Evolutionary conservation across 768 basidiomycete species (phyloP).

Genomic region (Tricholoma sp.): DNA sequence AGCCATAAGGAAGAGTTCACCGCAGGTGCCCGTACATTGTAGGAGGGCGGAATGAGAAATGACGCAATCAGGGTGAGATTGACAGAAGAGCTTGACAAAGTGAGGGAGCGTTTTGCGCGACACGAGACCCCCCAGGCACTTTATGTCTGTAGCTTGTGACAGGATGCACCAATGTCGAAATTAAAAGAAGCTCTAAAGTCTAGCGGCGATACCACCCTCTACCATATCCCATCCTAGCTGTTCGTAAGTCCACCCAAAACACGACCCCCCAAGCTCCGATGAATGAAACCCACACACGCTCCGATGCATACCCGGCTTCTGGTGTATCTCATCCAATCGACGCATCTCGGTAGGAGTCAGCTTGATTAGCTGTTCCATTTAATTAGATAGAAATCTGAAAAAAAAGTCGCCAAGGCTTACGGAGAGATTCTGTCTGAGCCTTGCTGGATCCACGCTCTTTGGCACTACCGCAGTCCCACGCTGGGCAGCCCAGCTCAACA

Average conservation of each 20-base stretch:
- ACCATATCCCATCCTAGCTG: conserved; percentile 32
- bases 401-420: conserved; percentile 13
- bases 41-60: no score
- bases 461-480: conserved; percentile 50
- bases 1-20: no score
- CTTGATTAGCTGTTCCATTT: conserved; percentile 24
- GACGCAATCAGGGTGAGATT: no score
- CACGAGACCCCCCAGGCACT: no score
- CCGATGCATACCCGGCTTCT: conserved; percentile 32
- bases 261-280: conserved; percentile 21
- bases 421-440: conserved; percentile 39
- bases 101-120: no score
- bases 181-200: background rate
- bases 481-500: conserved; percentile 56
- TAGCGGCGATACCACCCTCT: conserved; percentile 19
- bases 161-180: background rate
- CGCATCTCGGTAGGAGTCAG: conserved; percentile 32
- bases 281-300: conserved; percentile 29
- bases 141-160: no score
- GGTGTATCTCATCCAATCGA: conserved; percentile 32
- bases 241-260: conserved; percentile 33
- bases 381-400: conserved; percentile 13
- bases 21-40: no score
- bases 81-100: no score
- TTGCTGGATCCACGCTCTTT: conserved; percentile 38